phyloP scores from a whole-genome alignment of 176 grass and related monocot species.

The Raddia distichophylla region DNA sequence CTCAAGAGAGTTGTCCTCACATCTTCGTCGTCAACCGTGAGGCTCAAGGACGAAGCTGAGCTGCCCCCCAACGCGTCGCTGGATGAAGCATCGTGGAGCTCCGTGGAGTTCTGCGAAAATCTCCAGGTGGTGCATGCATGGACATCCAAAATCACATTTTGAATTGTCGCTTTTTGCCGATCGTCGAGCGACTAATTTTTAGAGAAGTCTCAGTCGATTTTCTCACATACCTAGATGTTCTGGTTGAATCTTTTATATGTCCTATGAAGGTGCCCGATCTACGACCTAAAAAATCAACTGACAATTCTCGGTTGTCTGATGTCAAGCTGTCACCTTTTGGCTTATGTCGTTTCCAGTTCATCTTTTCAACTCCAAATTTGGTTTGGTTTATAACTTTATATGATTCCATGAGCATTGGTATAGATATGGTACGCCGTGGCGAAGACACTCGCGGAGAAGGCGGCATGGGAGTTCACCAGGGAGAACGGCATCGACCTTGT shows the following conservation, averaged over 20 bases:
- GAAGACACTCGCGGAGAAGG: slow-evolving; percentile 80
- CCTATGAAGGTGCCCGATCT: too few relatives aligned
- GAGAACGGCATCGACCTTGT: slow-evolving; percentile 87
- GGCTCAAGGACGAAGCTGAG: slow-evolving; percentile 62
- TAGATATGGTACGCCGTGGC: slow-evolving; percentile 82
- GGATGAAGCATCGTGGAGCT: slow-evolving; percentile 90
- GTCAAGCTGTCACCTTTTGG: too few relatives aligned
- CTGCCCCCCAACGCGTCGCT: slow-evolving; percentile 45
- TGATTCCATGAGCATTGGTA: neutral
- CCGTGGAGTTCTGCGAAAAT: slow-evolving; percentile 58
- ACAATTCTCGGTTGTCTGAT: too few relatives aligned
- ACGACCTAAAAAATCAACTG: too few relatives aligned
- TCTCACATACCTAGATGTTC: too few relatives aligned
- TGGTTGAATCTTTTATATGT: too few relatives aligned
- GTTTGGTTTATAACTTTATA: neutral
- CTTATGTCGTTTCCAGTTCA: neutral
- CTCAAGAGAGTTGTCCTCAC: slow-evolving; percentile 77
- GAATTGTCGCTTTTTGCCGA: too few relatives aligned
- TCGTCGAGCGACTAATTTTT: too few relatives aligned
- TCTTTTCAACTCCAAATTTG: slow-evolving; percentile 14
- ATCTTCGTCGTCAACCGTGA: slow-evolving; percentile 76
- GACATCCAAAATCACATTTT: neutral
- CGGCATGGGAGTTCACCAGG: slow-evolving; percentile 82
- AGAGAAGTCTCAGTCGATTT: too few relatives aligned
- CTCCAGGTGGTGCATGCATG: slow-evolving; percentile 52